A percentile compares a stretch with the other conserved stretches of the same genome.
These are phyloP conservation scores for Pestalotiopsis sp. DNA, from an alignment of 2,329 filamentous ascomycete genomes.

Conservation along the genomic window DNA sequence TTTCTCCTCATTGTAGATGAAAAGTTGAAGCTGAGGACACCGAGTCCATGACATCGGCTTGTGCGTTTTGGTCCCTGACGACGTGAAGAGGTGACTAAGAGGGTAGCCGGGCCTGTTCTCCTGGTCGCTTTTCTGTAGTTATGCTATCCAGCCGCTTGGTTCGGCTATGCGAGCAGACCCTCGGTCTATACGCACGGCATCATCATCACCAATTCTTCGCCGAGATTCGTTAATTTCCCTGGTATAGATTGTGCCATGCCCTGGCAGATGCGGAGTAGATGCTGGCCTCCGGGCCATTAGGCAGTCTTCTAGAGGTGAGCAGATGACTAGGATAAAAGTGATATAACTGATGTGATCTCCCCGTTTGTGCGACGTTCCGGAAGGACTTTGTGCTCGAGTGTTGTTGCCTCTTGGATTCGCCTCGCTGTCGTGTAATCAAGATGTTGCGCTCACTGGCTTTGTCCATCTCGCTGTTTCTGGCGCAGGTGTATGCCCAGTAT, in stretches of 20 bases:
- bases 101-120: conserved; percentile 12
- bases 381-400: not conserved
- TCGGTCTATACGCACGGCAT: not conserved
- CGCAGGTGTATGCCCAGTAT: conserved; percentile 17
- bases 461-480: conserved; percentile 19
- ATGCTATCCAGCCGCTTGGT: not conserved
- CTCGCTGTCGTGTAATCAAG: conserved; percentile 14
- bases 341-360: not conserved
- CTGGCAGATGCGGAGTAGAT: conserved; percentile 3
- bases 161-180: not conserved
- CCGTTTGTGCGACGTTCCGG: not conserved
- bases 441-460: conserved; percentile 23
- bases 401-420: not conserved
- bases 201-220: not conserved
- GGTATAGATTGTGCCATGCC: conserved; percentile 1
- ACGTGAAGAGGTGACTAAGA: conserved; percentile 3
- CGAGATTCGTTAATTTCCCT: conserved; percentile 4
- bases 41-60: not conserved
- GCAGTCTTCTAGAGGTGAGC: not conserved
- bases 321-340: not conserved
- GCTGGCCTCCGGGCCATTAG: not conserved
- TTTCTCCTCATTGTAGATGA: conserved; percentile 6
- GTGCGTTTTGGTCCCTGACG: not conserved
- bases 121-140: not conserved
- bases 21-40: not conserved